A percentile compares a stretch with the other conserved stretches of the same genome.
Evolutionary conservation across 768 basidiomycete genomes (phyloP).

Genomic region (Boletellus ananiceps): DNA sequence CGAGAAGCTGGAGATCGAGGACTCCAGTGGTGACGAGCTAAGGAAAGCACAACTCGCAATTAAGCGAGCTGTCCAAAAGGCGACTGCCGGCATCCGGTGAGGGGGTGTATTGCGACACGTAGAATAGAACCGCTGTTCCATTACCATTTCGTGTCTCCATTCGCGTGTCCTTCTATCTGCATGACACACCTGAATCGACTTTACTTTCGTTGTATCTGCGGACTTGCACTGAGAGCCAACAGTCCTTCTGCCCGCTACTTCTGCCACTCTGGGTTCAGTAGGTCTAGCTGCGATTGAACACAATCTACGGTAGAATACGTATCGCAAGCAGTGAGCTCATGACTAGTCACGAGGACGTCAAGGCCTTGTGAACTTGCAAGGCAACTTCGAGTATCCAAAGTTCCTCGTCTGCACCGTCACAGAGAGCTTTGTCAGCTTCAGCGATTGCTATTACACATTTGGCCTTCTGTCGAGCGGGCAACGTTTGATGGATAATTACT

Average conservation of each 20-base stretch:
- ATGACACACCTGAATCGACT: constrained; percentile 18
- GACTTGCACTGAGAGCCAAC: too few species aligned
- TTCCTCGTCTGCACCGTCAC: constrained; percentile 97
- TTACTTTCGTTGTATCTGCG: constrained; percentile 4
- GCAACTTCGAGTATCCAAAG: constrained; percentile 89
- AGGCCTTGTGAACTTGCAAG: constrained; percentile 66
- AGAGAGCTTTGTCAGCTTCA: constrained; percentile 93
- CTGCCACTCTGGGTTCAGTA: too few species aligned
- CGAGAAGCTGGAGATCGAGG: constrained; percentile 98
- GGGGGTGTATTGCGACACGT: constrained; percentile 3
- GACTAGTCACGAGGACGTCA: constrained; percentile 28
- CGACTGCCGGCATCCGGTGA: constrained; percentile 85
- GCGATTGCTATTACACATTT: constrained; percentile 79
- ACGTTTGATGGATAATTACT: constrained; percentile 74
- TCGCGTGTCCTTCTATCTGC: constrained; percentile 5
- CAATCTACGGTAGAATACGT: too few species aligned
- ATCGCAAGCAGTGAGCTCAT: neutral
- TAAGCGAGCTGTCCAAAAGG: constrained; percentile 98
- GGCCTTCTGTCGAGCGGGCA: constrained; percentile 79
- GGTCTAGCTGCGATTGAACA: too few species aligned
- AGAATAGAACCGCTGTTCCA: constrained; percentile 15
- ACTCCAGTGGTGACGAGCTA: constrained; percentile 89
- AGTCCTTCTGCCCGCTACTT: too few species aligned
- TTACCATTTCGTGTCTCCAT: constrained; percentile 16
- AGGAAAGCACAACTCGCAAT: constrained; percentile 93